Evolutionary conservation across 495 filamentous ascomycete genomes (phyloP).

Genomic region (Aspergillus wentii): DNA sequence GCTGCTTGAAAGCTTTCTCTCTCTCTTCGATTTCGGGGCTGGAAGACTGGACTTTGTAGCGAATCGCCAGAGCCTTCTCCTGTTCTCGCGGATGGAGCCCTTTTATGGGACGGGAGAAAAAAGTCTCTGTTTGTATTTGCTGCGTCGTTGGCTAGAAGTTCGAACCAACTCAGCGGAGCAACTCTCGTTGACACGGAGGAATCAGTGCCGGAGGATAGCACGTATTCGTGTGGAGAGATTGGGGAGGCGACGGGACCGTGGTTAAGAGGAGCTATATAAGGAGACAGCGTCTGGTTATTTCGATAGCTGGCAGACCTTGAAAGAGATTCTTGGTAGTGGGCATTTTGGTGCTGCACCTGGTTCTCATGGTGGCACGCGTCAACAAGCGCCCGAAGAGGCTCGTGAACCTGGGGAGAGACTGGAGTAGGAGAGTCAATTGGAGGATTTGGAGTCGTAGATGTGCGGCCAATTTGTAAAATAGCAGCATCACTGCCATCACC

Average conservation of each 20-base stretch:
- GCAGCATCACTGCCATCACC: background rate
- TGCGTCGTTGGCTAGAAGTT: constrained; percentile 24
- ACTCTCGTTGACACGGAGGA: constrained; percentile 12
- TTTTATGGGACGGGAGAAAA: constrained; percentile 16
- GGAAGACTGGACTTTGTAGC: constrained; percentile 11
- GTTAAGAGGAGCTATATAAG: background rate
- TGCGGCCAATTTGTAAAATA: too few species aligned
- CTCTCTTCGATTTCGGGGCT: constrained; percentile 16
- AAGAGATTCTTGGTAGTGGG: background rate
- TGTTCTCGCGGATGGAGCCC: constrained; percentile 1
- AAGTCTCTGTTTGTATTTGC: constrained; percentile 22
- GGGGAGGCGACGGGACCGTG: background rate
- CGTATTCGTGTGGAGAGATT: constrained; percentile 5
- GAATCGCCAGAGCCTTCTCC: constrained; percentile 2
- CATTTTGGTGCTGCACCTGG: constrained; percentile 5
- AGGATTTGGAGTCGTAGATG: background rate
- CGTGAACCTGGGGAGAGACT: constrained; percentile 8
- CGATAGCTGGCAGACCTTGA: background rate
- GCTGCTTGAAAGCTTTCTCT: constrained; percentile 25
- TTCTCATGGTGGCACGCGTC: constrained; percentile 23
- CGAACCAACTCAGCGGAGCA: constrained; percentile 27
- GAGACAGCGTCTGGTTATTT: background rate
- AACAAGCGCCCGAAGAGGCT: constrained; percentile 17
- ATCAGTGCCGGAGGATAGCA: constrained; percentile 21
- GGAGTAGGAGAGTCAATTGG: too few species aligned